phyloP scores from a whole-genome alignment of 2,329 filamentous ascomycete species.

The Mollisiaceae sp. region DNA sequence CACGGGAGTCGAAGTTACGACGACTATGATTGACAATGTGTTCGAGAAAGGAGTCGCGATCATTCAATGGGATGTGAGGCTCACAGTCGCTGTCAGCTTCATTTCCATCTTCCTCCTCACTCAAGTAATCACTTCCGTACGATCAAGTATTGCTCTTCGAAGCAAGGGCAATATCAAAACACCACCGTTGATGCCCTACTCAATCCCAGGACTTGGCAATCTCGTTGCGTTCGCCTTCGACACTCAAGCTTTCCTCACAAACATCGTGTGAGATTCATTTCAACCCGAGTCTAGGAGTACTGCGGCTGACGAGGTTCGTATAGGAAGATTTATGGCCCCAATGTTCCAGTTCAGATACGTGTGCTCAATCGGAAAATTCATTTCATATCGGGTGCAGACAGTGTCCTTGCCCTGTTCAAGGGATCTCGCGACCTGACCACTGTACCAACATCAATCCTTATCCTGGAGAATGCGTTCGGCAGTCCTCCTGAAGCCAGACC shows the following conservation, averaged over 20 bases:
- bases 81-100: not conserved
- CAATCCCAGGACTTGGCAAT: slow-evolving; percentile 30
- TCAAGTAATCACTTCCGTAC: slow-evolving; percentile 18
- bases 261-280: slow-evolving; percentile 21
- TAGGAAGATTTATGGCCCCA: slow-evolving; percentile 27
- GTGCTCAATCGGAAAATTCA: slow-evolving; percentile 25
- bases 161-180: slow-evolving; percentile 17
- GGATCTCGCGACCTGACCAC: slow-evolving; percentile 28
- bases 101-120: slow-evolving; percentile 19
- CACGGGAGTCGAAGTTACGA: not conserved
- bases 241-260: slow-evolving; percentile 22
- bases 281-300: not conserved
- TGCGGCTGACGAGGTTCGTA: not conserved
- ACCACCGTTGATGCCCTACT: slow-evolving; percentile 31
- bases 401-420: slow-evolving; percentile 29
- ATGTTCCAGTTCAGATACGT: slow-evolving; percentile 29
- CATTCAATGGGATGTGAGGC: slow-evolving; percentile 20
- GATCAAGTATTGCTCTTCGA: slow-evolving; percentile 13
- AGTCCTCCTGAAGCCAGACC: slow-evolving; percentile 15
- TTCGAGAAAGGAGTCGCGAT: slow-evolving; percentile 12
- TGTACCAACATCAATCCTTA: slow-evolving; percentile 17
- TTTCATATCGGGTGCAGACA: slow-evolving; percentile 30
- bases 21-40: slow-evolving; percentile 21
- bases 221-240: slow-evolving; percentile 29
- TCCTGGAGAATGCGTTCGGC: slow-evolving; percentile 31